Evolutionary conservation across 768 basidiomycete genomes (phyloP).

Genomic region (Russula foetens): DNA sequence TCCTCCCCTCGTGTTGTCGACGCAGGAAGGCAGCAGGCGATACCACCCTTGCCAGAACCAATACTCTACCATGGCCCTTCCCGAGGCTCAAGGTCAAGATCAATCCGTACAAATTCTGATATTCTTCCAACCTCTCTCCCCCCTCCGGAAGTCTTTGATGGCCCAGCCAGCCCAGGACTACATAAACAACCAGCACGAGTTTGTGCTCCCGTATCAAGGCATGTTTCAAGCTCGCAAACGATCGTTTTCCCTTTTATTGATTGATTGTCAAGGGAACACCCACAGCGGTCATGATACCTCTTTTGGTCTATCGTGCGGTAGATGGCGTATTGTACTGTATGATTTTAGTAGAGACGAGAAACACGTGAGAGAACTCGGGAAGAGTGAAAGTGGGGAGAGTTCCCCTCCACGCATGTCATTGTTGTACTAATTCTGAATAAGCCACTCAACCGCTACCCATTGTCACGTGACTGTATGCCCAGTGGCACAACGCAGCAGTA

Average conservation of each 20-base stretch:
- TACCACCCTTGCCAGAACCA: constrained; percentile 11
- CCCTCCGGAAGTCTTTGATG: constrained; percentile 30
- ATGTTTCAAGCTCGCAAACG: background rate
- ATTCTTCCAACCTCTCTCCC: constrained; percentile 26
- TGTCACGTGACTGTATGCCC: background rate
- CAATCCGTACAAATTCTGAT: background rate
- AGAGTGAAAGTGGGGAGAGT: too few relatives aligned
- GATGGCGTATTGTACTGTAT: background rate
- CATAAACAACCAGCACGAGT: background rate
- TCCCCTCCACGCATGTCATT: too few relatives aligned
- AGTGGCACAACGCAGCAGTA: background rate
- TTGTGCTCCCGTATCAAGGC: background rate
- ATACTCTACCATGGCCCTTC: constrained; percentile 15
- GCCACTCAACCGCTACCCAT: too few relatives aligned
- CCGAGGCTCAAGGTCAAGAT: constrained; percentile 15
- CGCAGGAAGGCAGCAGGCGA: background rate
- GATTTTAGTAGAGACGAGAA: too few relatives aligned
- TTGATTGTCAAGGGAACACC: background rate
- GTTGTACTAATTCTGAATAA: too few relatives aligned
- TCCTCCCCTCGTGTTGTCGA: constrained; percentile 2
- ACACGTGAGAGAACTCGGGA: too few relatives aligned
- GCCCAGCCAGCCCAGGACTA: constrained; percentile 29
- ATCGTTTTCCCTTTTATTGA: background rate
- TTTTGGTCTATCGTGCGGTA: too few relatives aligned
- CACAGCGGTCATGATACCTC: background rate